Percentiles rank a stretch among this genome's conserved stretches.
These are phyloP conservation scores for Scenedesmus sp. DNA, from an alignment of 163 green algal genomes.

Conservation along the genomic window DNA sequence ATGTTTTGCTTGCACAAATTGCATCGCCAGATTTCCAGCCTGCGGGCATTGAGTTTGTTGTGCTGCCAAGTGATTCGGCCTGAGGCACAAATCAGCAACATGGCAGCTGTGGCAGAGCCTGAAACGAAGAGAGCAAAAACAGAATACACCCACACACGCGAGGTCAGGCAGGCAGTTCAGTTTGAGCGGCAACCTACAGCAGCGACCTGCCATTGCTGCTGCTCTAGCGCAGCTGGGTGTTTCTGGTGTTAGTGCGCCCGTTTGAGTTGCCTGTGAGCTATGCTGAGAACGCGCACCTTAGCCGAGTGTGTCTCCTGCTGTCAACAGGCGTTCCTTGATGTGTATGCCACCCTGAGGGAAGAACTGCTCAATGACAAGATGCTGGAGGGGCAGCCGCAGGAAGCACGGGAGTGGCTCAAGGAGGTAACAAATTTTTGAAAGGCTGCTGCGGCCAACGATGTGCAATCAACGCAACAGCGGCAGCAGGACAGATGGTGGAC, in stretches of 20 bases:
- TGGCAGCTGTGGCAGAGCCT: conserved; percentile 55
- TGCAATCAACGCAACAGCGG: not conserved
- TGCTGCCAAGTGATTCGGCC: conserved; percentile 4
- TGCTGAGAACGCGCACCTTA: not conserved
- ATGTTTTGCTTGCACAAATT: not conserved
- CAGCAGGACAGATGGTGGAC: not conserved
- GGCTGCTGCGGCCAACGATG: not conserved
- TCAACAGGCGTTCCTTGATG: conserved; percentile 84
- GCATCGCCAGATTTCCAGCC: not conserved
- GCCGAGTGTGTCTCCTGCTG: not conserved
- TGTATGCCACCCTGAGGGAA: conserved; percentile 83
- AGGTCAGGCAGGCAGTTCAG: conserved; percentile 47
- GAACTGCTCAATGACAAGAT: conserved; percentile 84
- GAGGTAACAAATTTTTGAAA: conserved; percentile 65
- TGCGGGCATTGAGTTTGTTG: not conserved
- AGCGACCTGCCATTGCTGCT: conserved; percentile 10
- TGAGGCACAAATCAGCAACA: conserved; percentile 28
- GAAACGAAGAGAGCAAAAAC: conserved; percentile 57
- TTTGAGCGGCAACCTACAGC: not conserved
- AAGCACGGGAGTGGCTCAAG: conserved; percentile 77
- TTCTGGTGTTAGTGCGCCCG: not conserved
- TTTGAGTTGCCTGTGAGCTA: not conserved
- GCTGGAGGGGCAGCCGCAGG: conserved; percentile 74
- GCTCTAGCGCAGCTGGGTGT: too few relatives aligned
- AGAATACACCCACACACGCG: conserved; percentile 58